Evolutionary conservation across 495 filamentous ascomycete species (phyloP).

Genomic region (Bombardia bombarda): DNA sequence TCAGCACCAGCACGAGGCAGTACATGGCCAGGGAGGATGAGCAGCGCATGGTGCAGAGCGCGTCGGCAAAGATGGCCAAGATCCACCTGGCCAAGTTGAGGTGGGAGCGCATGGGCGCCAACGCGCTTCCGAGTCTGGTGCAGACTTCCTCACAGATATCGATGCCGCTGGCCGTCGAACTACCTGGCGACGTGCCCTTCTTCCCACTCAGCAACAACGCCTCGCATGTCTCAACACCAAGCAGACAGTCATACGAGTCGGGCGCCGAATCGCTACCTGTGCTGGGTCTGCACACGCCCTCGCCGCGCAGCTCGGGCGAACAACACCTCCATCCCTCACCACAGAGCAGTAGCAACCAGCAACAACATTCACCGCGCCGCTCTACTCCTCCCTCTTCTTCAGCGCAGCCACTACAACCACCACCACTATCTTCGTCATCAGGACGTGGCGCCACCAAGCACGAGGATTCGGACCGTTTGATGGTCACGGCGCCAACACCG

Average conservation of each 20-base stretch:
- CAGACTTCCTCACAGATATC: conserved; percentile 26
- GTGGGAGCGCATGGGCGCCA: conserved; percentile 24
- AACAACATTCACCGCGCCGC: conserved; percentile 21
- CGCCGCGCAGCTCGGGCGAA: conserved; percentile 37
- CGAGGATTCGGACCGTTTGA: conserved; percentile 36
- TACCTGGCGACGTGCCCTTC: conserved; percentile 38
- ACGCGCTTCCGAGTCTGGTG: conserved; percentile 19
- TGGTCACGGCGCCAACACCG: conserved; percentile 46
- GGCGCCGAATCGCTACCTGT: conserved; percentile 32
- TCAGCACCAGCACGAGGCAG: conserved; percentile 79
- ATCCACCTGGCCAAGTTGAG: conserved; percentile 59
- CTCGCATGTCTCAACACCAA: too few relatives aligned
- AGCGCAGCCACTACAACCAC: conserved; percentile 23
- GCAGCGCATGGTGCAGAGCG: conserved; percentile 63
- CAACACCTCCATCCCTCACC: conserved; percentile 26
- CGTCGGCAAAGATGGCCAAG: conserved; percentile 75
- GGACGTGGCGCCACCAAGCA: conserved; percentile 14
- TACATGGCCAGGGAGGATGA: conserved; percentile 72
- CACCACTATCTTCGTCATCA: too few relatives aligned
- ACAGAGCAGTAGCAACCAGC: conserved; percentile 20
- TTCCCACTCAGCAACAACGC: conserved; percentile 23
- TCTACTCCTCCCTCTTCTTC: conserved; percentile 26
- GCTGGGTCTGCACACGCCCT: conserved; percentile 26
- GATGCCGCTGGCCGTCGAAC: conserved; percentile 36
- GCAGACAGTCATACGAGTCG: conserved; percentile 40